Evolutionary conservation across 1,284 basidiomycete species (phyloP), one percentile per base, ranked within the genome.

Genomic region (Ceratobasidium sp.): DNA sequence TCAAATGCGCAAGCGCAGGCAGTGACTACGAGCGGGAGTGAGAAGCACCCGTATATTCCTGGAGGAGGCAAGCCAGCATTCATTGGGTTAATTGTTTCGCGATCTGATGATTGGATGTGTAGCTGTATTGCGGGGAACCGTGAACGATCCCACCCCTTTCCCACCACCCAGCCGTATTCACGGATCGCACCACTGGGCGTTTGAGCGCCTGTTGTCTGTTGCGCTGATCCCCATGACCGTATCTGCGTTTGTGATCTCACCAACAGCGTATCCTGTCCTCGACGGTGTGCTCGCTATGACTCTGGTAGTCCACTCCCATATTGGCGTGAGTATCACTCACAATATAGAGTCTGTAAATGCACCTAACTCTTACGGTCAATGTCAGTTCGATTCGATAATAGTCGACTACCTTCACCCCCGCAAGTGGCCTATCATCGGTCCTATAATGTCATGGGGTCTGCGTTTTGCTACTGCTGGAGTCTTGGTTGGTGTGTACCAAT

Each of bases 171-270:
- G 88, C 75, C 90, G 88, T 80, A 82, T 89, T 2, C 93, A 98
- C 79, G 97, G 98, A 62, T 97, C 95, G 1, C 92, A 98, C 83
- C 97, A 98, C 87, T 99, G 97, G 97, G 90, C 95, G 0, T 98
- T 98, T 80, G 97, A 99, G 83, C 92, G 97, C 70, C 86, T 95
- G 21, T 87, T 98, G 72, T 91, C 93, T 0, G 96, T 93, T 0
- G 85, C 90, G 28, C 89, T 99, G 76, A 87, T 99, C 21, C 98
- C 98, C 30, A 83, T 98, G 78, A 96, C 94, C 21, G 91, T 87
- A 32, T 91, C 91, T 44, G 91, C 94, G 0, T 93, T 92, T 76
- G 91, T 88, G 28, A 84, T 90, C 4, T 89, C 89, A 55, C 88
- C 88, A 35, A 89, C 86, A 69, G 85, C 85, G 75, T 89, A 94